phyloP scores from a whole-genome alignment of 345 rosid genomes.

The Eucalyptus urophylla region DNA sequence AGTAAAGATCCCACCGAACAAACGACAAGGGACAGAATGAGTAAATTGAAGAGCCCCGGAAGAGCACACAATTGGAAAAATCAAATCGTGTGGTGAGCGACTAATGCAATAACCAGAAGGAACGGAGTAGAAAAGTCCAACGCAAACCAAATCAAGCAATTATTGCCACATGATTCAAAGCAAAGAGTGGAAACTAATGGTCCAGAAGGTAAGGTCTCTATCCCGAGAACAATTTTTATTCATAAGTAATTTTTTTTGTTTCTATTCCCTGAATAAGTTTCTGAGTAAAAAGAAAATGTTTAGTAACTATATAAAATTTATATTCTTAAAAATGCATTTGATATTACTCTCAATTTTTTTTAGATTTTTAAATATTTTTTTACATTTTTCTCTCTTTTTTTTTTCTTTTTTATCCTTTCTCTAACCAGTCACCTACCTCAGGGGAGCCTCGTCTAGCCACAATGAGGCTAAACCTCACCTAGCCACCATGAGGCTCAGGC shows the following conservation, averaged over 20 bases:
- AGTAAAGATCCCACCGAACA: not conserved
- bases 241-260: no score
- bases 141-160: not conserved
- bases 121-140: not conserved
- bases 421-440: no score
- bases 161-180: accelerated
- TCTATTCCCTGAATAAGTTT: accelerated
- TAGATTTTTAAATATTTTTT: no score
- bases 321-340: no score
- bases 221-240: not conserved
- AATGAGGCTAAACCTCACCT: no score
- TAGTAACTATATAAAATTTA: no score
- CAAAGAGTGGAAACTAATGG: not conserved
- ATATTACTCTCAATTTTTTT: no score
- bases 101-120: not conserved
- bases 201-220: accelerated
- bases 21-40: not conserved
- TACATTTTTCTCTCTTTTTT: no score
- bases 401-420: no score
- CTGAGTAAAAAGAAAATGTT: accelerated
- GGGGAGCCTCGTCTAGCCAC: accelerated
- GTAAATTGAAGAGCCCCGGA: not conserved
- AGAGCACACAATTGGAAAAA: not conserved
- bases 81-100: not conserved
- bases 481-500: no score